Conservation (phyloP, 768 basidiomycete species). For the Naematelia aurantialba region DNA sequence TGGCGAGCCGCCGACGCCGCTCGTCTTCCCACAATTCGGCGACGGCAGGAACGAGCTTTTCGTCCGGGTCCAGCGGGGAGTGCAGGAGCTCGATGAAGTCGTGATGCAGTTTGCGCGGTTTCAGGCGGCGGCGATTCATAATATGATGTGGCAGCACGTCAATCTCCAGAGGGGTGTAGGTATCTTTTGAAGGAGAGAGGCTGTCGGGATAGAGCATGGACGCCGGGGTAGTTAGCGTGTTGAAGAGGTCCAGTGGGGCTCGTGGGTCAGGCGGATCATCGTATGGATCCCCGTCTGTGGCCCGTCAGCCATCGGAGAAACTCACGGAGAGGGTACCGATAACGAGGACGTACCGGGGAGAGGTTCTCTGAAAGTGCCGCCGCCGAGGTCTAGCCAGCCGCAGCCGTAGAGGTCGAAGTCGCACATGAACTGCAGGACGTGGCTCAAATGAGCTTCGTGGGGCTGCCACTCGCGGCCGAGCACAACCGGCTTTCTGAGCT, state of each 20-base stretch:
- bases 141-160: slow-evolving; percentile 79
- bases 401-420: slow-evolving; percentile 95
- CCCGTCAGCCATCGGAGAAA: background rate
- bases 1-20: slow-evolving; percentile 63
- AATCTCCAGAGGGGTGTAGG: slow-evolving; percentile 63
- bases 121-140: slow-evolving; percentile 69
- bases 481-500: slow-evolving; percentile 76
- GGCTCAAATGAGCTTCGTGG: slow-evolving; percentile 88
- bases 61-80: slow-evolving; percentile 55
- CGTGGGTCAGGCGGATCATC: slow-evolving; percentile 22
- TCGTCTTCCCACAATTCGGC: slow-evolving; percentile 97
- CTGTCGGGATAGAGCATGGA: slow-evolving; percentile 34
- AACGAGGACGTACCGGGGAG: slow-evolving; percentile 48
- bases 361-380: slow-evolving; percentile 52
- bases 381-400: slow-evolving; percentile 74
- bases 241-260: slow-evolving; percentile 31
- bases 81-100: slow-evolving; percentile 60
- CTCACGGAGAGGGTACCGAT: background rate
- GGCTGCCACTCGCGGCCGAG: slow-evolving; percentile 73
- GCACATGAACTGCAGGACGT: slow-evolving; percentile 83
- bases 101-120: slow-evolving; percentile 66
- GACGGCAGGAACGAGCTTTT: slow-evolving; percentile 79
- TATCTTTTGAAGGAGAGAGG: slow-evolving; percentile 44
- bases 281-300: slow-evolving; percentile 43
- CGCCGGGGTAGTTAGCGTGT: slow-evolving; percentile 38